Evolutionary conservation across 371 early-diverging fungal genomes (phyloP).

Genomic region (Mucor circinelloides): DNA sequence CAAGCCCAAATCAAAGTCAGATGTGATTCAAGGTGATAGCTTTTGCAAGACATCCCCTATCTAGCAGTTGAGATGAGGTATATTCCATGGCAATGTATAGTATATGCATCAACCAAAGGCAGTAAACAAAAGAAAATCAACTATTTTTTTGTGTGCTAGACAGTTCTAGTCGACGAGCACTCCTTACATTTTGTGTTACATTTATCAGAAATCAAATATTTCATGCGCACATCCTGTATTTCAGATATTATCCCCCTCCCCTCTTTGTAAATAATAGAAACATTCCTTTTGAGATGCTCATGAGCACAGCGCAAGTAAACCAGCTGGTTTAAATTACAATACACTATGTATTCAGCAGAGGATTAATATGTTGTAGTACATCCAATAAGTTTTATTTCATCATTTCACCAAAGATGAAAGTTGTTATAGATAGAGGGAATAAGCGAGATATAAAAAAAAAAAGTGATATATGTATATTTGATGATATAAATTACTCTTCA

Average conservation of each 20-base stretch:
- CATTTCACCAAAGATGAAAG: neutral
- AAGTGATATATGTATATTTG: constrained; percentile 1
- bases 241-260: neutral
- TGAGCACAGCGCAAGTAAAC: neutral
- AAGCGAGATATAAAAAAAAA: neutral
- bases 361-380: neutral
- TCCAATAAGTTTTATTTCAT: neutral
- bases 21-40: neutral
- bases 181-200: neutral
- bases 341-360: no score
- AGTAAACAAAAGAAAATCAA: no score
- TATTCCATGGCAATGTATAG: no score
- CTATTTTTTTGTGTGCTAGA: no score
- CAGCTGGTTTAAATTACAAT: neutral
- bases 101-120: no score
- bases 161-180: no score
- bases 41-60: no score
- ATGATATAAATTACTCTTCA: constrained; percentile 28
- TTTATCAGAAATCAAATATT: neutral
- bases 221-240: neutral
- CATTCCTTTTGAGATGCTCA: neutral
- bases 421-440: neutral
- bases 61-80: no score
- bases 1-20: neutral
- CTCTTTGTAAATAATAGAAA: neutral